These are phyloP conservation scores for Boletus patriciae DNA, from an alignment of 768 basidiomycete genomes.

Conservation along the genomic window DNA sequence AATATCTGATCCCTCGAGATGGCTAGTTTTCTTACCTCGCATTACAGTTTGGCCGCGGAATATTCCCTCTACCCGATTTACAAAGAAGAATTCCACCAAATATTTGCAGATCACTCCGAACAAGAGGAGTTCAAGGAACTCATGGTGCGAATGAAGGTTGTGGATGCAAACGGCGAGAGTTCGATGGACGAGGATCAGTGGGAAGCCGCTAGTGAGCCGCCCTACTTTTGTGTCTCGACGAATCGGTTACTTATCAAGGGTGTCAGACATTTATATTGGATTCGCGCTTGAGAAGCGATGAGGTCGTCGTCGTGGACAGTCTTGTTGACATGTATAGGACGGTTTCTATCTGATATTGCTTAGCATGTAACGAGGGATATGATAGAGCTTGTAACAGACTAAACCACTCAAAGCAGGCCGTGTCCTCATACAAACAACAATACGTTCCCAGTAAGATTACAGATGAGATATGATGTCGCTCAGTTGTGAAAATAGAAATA, in stretches of 20 bases:
- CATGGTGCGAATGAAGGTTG: slow-evolving; percentile 88
- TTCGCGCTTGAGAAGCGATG: slow-evolving; percentile 83
- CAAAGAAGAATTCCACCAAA: slow-evolving; percentile 86
- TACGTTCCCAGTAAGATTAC: slow-evolving; percentile 31
- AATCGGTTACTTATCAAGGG: slow-evolving; percentile 6
- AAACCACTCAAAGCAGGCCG: background rate
- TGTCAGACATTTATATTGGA: slow-evolving; percentile 85
- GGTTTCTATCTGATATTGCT: slow-evolving; percentile 7
- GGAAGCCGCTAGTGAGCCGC: slow-evolving; percentile 93
- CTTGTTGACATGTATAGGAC: background rate
- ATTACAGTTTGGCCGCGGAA: slow-evolving; percentile 72
- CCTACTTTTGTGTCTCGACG: background rate
- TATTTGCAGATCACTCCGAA: slow-evolving; percentile 80
- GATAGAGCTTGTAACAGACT: slow-evolving; percentile 1
- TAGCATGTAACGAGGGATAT: background rate
- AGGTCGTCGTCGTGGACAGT: background rate
- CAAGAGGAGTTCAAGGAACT: slow-evolving; percentile 81
- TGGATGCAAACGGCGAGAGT: slow-evolving; percentile 82
- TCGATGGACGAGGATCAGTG: slow-evolving; percentile 95
- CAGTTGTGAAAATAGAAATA: slow-evolving; percentile 5
- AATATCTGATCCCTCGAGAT: background rate
- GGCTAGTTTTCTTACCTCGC: slow-evolving; percentile 14
- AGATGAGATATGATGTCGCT: slow-evolving; percentile 28
- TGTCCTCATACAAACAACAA: slow-evolving; percentile 12
- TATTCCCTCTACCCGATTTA: slow-evolving; percentile 75